phyloP scores from a whole-genome alignment of 805 yeast species.

The Monosporozyma servazzii region DNA sequence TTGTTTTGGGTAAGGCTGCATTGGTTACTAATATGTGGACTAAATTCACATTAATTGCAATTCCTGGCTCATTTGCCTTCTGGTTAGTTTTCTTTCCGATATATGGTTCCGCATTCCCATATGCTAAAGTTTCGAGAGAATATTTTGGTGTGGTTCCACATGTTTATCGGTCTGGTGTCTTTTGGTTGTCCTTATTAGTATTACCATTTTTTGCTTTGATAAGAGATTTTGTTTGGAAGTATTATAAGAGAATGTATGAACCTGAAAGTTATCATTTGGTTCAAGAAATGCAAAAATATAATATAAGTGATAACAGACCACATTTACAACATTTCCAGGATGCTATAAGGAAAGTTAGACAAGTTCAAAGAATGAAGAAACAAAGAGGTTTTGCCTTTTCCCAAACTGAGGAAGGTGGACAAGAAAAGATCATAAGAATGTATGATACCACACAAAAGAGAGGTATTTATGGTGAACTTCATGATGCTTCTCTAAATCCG shows the following conservation, averaged over 20 bases:
- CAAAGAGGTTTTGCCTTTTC: constrained; percentile 98
- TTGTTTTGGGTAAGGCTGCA: constrained; percentile 93
- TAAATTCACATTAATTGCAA: constrained; percentile 80
- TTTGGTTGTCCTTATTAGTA: constrained; percentile 76
- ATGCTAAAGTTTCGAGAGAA: constrained; percentile 70
- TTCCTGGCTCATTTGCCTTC: constrained; percentile 82
- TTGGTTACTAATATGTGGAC: constrained; percentile 91
- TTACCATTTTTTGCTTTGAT: constrained; percentile 69
- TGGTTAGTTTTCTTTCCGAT: constrained; percentile 86
- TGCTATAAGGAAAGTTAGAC: constrained; percentile 94
- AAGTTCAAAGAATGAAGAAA: constrained; percentile 94
- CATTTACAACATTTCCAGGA: constrained; percentile 93
- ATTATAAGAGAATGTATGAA: constrained; percentile 79
- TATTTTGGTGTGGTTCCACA: constrained; percentile 71
- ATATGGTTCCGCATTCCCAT: constrained; percentile 79
- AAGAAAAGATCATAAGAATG: constrained; percentile 82
- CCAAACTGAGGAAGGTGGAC: constrained; percentile 84
- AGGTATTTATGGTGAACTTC: constrained; percentile 61
- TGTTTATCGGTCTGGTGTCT: constrained; percentile 66
- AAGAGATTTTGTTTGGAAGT: constrained; percentile 91
- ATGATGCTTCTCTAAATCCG: constrained; percentile 32
- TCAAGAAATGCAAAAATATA: constrained; percentile 93
- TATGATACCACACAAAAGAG: constrained; percentile 87
- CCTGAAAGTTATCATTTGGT: constrained; percentile 93
- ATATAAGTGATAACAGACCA: constrained; percentile 90